Evolutionary conservation across 164 flowering plant genomes (phyloP).

Genomic region (Saururus chinensis): DNA sequence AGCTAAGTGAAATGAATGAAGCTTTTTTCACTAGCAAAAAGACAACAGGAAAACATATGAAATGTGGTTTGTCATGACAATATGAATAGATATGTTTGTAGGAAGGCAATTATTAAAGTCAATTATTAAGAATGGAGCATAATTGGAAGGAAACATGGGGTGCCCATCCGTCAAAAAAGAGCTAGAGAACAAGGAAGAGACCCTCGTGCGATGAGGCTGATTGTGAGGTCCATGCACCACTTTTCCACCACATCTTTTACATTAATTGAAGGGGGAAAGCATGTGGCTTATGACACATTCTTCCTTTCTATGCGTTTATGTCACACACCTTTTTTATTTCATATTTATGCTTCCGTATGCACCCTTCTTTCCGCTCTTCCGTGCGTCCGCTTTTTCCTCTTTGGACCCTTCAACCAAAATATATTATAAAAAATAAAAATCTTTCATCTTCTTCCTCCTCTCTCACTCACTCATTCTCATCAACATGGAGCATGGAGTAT

Average conservation of each 20-base stretch:
- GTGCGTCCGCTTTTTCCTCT: neutral
- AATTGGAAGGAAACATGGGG: conserved; percentile 4
- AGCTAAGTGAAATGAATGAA: neutral
- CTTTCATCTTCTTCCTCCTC: too few relatives aligned
- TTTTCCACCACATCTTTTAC: neutral
- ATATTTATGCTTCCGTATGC: neutral
- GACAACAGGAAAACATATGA: neutral
- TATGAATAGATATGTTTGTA: too few relatives aligned
- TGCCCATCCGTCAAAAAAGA: conserved; percentile 5
- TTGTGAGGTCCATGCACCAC: neutral
- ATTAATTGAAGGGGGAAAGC: too few relatives aligned
- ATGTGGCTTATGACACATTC: too few relatives aligned
- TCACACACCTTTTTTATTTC: too few relatives aligned
- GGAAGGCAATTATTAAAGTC: too few relatives aligned
- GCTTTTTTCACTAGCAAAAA: neutral
- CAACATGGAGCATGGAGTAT: too few relatives aligned
- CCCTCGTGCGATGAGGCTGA: conserved; percentile 19
- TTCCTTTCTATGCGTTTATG: too few relatives aligned
- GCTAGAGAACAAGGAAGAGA: conserved; percentile 17
- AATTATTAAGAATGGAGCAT: conserved; percentile 7
- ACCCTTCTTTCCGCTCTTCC: neutral
- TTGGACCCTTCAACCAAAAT: neutral
- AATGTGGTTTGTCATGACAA: too few relatives aligned
- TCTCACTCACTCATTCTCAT: too few relatives aligned
- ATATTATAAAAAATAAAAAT: neutral